These are phyloP conservation scores for Aspergillus egyptiacus DNA, from an alignment of 495 filamentous ascomycete genomes.

Conservation along the genomic window DNA sequence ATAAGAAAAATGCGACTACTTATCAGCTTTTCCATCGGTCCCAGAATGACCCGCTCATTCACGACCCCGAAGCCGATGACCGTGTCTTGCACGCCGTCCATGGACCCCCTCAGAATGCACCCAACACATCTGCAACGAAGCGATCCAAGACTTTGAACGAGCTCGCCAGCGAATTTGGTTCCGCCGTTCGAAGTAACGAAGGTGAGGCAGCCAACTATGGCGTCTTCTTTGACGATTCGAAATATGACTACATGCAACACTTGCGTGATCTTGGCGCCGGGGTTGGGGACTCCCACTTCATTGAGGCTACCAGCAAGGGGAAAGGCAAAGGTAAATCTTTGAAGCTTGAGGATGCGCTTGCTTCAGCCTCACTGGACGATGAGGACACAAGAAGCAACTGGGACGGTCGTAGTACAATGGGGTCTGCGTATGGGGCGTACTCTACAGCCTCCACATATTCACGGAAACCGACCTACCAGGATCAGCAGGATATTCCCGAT, in stretches of 20 bases:
- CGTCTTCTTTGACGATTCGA: conserved; percentile 79
- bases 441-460: conserved; percentile 59
- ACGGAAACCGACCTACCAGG: conserved; percentile 73
- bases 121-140: conserved; percentile 28
- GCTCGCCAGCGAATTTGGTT: conserved; percentile 70
- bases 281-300: conserved; percentile 58
- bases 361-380: conserved; percentile 53
- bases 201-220: conserved; percentile 94
- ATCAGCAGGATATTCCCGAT: conserved; percentile 90
- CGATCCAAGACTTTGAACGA: conserved; percentile 59
- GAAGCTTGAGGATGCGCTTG: conserved; percentile 77
- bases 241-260: conserved; percentile 99
- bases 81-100: conserved; percentile 63
- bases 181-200: conserved; percentile 75
- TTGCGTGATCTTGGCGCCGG: conserved; percentile 74
- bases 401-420: conserved; percentile 21
- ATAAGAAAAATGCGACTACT: conserved; percentile 89
- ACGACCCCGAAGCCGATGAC: conserved; percentile 74
- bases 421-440: conserved; percentile 28
- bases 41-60: conserved; percentile 92
- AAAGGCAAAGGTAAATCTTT: conserved; percentile 65
- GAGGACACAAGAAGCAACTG: conserved; percentile 43
- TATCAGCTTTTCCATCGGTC: conserved; percentile 93
- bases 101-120: conserved; percentile 25
- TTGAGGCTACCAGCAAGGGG: conserved; percentile 63